These are phyloP conservation scores for Phytophthora sp. DNA, from an alignment of 352 stramenopile genomes.

Conservation along the genomic window DNA sequence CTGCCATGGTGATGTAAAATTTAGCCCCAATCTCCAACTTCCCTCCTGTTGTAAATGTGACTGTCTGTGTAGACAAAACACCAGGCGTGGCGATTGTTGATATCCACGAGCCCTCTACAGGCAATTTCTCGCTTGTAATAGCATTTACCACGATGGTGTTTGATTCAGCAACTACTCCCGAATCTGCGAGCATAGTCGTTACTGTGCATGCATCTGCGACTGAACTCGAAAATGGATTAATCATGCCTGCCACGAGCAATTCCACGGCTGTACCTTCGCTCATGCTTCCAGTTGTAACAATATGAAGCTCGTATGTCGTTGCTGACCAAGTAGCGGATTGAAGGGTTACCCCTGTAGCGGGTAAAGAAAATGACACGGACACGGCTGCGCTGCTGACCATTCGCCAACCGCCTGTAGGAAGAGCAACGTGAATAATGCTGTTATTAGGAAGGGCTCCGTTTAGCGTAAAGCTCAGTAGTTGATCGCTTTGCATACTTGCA, in stretches of 20 bases:
- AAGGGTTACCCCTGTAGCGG: slow-evolving; percentile 38
- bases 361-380: slow-evolving; percentile 38
- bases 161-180: slow-evolving; percentile 55
- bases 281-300: slow-evolving; percentile 50
- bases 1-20: slow-evolving; percentile 44
- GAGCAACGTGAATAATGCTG: slow-evolving; percentile 42
- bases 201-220: slow-evolving; percentile 23
- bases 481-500: slow-evolving; percentile 64
- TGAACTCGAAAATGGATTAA: slow-evolving; percentile 56
- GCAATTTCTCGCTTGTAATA: slow-evolving; percentile 40
- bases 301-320: slow-evolving; percentile 25
- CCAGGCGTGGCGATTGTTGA: slow-evolving; percentile 53
- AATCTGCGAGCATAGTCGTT: slow-evolving; percentile 46
- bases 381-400: slow-evolving; percentile 9
- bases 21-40: slow-evolving; percentile 41
- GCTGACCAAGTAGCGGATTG: slow-evolving; percentile 38
- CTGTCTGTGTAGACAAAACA: slow-evolving; percentile 49
- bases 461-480: slow-evolving; percentile 45
- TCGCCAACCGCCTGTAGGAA: slow-evolving; percentile 55
- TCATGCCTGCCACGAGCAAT: slow-evolving; percentile 51
- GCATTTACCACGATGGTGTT: slow-evolving; percentile 46
- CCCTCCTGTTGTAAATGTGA: slow-evolving; percentile 49
- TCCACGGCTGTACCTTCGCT: slow-evolving; percentile 39
- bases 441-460: slow-evolving; percentile 58
- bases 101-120: slow-evolving; percentile 34